Evolutionary conservation across 2,329 filamentous ascomycete species (phyloP).

Genomic region (Rhytidhysteron rufulum): DNA sequence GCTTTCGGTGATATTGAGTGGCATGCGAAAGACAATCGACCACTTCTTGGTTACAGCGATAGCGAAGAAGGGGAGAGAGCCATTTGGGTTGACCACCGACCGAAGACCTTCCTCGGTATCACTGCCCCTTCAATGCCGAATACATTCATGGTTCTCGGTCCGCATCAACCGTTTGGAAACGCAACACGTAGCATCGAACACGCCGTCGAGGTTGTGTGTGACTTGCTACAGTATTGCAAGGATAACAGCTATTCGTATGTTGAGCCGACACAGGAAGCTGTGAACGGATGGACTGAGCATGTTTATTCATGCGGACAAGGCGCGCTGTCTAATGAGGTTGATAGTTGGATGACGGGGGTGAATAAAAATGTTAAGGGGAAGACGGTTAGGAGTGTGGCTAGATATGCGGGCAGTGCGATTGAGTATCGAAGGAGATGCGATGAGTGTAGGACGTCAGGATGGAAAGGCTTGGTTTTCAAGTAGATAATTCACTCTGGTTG

Average conservation of each 20-base stretch:
- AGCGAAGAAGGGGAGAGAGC: conserved; percentile 6
- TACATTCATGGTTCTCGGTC: conserved; percentile 41
- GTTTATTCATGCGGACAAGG: conserved; percentile 46
- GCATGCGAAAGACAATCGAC: conserved; percentile 16
- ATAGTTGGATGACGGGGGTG: conserved; percentile 55
- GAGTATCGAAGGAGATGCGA: conserved; percentile 39
- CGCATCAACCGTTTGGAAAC: conserved; percentile 45
- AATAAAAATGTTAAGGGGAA: conserved; percentile 50
- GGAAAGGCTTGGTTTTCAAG: conserved; percentile 16
- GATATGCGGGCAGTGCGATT: conserved; percentile 45
- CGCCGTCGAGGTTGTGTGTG: conserved; percentile 38
- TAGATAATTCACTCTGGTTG: conserved; percentile 4
- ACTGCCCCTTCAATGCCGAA: conserved; percentile 26
- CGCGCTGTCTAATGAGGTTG: conserved; percentile 45
- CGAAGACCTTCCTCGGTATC: conserved; percentile 23
- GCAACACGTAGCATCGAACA: conserved; percentile 42
- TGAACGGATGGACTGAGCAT: conserved; percentile 46
- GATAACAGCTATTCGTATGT: conserved; percentile 33
- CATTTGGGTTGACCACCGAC: conserved; percentile 18
- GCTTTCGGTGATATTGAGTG: conserved; percentile 20
- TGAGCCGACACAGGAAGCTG: conserved; percentile 39
- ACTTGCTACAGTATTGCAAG: conserved; percentile 30
- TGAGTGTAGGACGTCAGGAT: conserved; percentile 19
- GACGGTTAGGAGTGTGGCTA: conserved; percentile 43
- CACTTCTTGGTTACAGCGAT: conserved; percentile 17